These are phyloP conservation scores for Metschnikowia sp. DNA, from an alignment of 805 yeast genomes.

Conservation along the genomic window DNA sequence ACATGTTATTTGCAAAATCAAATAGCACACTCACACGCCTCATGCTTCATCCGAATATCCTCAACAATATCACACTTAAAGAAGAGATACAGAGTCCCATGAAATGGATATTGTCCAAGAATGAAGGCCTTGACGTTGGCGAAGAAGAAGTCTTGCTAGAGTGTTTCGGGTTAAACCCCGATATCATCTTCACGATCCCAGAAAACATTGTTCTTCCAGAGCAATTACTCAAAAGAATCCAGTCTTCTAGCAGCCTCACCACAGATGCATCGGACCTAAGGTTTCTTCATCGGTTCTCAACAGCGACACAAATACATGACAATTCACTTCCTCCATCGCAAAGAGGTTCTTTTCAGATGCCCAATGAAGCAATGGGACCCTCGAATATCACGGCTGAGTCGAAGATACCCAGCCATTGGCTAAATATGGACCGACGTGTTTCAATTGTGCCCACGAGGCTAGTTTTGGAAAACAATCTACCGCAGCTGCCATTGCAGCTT, in stretches of 20 bases:
- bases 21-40: slow-evolving; percentile 21
- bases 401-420: slow-evolving; percentile 7
- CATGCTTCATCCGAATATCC: slow-evolving; percentile 48
- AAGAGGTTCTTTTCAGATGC: slow-evolving; percentile 4
- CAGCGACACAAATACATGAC: background rate
- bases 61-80: slow-evolving; percentile 23
- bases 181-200: slow-evolving; percentile 14
- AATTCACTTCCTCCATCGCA: background rate
- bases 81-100: slow-evolving; percentile 22
- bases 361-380: background rate
- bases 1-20: background rate
- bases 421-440: slow-evolving; percentile 22
- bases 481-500: background rate
- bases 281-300: background rate
- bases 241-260: slow-evolving; percentile 1
- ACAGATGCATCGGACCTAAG: background rate
- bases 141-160: slow-evolving; percentile 20
- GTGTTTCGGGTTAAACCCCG: slow-evolving; percentile 21
- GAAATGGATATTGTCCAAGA: slow-evolving; percentile 18
- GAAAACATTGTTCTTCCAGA: slow-evolving; percentile 11
- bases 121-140: slow-evolving; percentile 10
- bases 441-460: slow-evolving; percentile 29
- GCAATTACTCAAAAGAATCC: slow-evolving; percentile 3
- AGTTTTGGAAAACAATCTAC: background rate
- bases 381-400: background rate